Evolutionary conservation across 805 yeast genomes (phyloP).

Genomic region (Saccharomyces paradoxus): DNA sequence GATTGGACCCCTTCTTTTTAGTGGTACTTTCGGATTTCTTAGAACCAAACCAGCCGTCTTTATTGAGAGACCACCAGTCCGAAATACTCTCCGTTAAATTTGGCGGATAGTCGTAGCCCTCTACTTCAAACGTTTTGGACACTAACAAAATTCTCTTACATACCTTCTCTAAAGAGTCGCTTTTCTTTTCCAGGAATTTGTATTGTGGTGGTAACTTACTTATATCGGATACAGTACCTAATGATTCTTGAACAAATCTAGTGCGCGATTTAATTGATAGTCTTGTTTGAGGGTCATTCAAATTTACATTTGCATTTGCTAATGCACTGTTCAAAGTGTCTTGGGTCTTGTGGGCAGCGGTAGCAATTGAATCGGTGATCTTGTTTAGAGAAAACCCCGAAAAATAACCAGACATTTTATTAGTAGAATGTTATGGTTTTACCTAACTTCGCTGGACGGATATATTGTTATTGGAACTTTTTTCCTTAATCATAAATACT

Average conservation of each 20-base stretch:
- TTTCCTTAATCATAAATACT: neutral
- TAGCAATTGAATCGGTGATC: conserved; percentile 23
- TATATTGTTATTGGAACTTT: neutral
- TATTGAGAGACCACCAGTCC: conserved; percentile 40
- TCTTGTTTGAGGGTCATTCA: conserved; percentile 27
- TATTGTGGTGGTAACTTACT: conserved; percentile 71
- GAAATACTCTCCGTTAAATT: conserved; percentile 57
- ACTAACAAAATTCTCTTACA: conserved; percentile 46
- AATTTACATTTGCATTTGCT: conserved; percentile 15
- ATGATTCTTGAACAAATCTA: conserved; percentile 44
- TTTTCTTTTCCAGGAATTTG: conserved; percentile 54
- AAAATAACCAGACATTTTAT: neutral
- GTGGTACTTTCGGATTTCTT: conserved; percentile 4
- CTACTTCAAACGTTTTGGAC: conserved; percentile 60
- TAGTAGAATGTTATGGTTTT: neutral
- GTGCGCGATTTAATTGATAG: conserved; percentile 24
- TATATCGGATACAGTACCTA: conserved; percentile 52
- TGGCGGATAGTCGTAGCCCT: conserved; percentile 79
- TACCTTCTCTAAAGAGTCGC: conserved; percentile 54
- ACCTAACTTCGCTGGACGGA: neutral
- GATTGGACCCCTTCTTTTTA: conserved; percentile 5
- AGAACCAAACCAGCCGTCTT: conserved; percentile 18
- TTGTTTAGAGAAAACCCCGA: conserved; percentile 25
- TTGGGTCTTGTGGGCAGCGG: conserved; percentile 28
- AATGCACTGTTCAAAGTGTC: conserved; percentile 24